Base-by-base conservation (phyloP, 208 protist genomes). In the Leishmania lainsoni region DNA sequence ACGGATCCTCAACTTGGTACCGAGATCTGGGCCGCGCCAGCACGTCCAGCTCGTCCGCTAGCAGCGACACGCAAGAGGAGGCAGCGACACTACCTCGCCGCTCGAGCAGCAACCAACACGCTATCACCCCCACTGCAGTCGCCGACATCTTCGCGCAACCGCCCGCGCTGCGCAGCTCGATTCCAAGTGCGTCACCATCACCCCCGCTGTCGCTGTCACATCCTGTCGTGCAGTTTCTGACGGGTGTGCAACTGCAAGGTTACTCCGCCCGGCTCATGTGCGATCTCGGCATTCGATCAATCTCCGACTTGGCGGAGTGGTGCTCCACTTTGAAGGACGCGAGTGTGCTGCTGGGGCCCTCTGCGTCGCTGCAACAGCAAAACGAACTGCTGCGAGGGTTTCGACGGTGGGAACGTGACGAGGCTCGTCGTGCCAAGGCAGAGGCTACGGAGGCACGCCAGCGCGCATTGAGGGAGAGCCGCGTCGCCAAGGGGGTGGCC, bases 151-250 rank as follows among this genome's bases (percentile, higher is more conserved):
- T 61, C n/a, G 45, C 76, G 32, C 42, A 2, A 14, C 4, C 48
- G 56, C 3, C 68, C 26, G 0, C 26, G 61, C 75, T 20, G 39
- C 51, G 61, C 54, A 10, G 74, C 65, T 65, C 32, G 17, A 58
- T 17, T 14, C 42, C 74, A 10, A 14, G 61, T 20, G 29, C 74
- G 16, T 59, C 45, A 16, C 16, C 74, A 8, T 56, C 73, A 10
- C 83, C 48, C 32, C 63, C 17, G 59, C 54, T 92, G 29, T 78
- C 73, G 8, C 82, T 97, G 16, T 76, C 80, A 42, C 84, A 96
- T 75, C 82, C 90, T 0, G 83, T 97, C n/a, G 91, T 96, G 26
- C 78, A 89, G 72, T 96, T 97, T 83, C 83, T 97, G 12, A 89
- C 92, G 3, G 78, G 83, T 0, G 77, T 94, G 42, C 89, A 95